These are phyloP conservation scores for Ustilago sp. DNA, from an alignment of 1,284 basidiomycete species.

Conservation along the genomic window DNA sequence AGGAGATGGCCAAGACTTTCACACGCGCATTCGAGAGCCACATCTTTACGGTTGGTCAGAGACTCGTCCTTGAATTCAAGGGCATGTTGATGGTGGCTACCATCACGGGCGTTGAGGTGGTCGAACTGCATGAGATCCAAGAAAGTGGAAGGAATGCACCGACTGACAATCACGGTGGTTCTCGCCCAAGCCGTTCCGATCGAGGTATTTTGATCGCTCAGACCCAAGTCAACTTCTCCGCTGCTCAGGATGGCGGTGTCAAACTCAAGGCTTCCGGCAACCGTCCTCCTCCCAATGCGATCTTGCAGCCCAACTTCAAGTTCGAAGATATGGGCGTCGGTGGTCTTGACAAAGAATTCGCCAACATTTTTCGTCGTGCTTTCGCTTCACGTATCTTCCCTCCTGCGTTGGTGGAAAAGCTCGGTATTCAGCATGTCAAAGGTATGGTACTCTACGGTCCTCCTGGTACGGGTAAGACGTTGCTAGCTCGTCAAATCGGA, in stretches of 20 bases:
- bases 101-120: slow-evolving; percentile 77
- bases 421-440: slow-evolving; percentile 99
- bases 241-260: slow-evolving; percentile 82
- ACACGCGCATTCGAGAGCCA: slow-evolving; percentile 78
- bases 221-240: slow-evolving; percentile 89
- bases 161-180: slow-evolving; percentile 64
- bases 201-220: slow-evolving; percentile 86
- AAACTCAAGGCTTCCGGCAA: slow-evolving; percentile 93
- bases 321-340: slow-evolving; percentile 99
- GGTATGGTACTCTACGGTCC: slow-evolving; percentile 95
- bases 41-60: slow-evolving; percentile 75
- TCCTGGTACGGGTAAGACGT: slow-evolving; percentile 97
- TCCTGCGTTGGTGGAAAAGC: slow-evolving; percentile 93
- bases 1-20: slow-evolving; percentile 84
- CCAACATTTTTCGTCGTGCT: slow-evolving; percentile 96
- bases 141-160: slow-evolving; percentile 24
- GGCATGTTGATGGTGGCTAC: slow-evolving; percentile 83
- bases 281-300: slow-evolving; percentile 93
- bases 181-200: slow-evolving; percentile 46
- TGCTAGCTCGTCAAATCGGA: slow-evolving; percentile 98
- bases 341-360: slow-evolving; percentile 94
- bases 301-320: slow-evolving; percentile 97
- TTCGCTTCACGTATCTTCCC: slow-evolving; percentile 99
- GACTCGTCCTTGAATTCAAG: slow-evolving; percentile 89
- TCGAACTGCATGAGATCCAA: slow-evolving; percentile 72